Base-by-base conservation (phyloP, 2,329 filamentous ascomycete genomes). In the Hypoxylon sp. region DNA sequence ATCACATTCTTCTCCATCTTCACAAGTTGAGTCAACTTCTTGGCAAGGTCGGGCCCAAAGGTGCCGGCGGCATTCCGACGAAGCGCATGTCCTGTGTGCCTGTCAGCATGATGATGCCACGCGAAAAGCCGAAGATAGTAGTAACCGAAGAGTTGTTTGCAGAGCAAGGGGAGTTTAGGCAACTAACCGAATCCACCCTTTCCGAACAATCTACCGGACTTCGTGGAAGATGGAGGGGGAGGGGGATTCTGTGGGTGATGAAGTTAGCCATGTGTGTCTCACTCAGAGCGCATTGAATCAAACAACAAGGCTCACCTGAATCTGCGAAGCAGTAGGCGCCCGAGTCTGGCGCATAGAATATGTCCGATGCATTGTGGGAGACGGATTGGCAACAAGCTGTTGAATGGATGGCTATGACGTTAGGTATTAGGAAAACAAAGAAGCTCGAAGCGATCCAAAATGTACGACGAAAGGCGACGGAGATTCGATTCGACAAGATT, bases 1-100 rank as follows among this genome's bases (percentile, higher is more conserved):
- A 99, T 99, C 49, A 97, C 90, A 71, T 99, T 97, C 86, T 99
- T 99, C 79, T 99, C 94, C 94, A 99, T 99, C 84, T 99, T 99
- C 59, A 99, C 94, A 43, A 99, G 84, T 78, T 96, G 90, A 29
- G 92, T 91, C 57, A 99, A 87, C 83, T 99, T 99, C 83, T 96
- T 97, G 51, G 94, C 89, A 51, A 99, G 86, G 67, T 99, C 94
- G 50, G 92, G 83, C 58, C 84, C 83, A 61, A 91, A 91, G 64
- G 88, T 87, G 62, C 89, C 89, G 59, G 89, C 88, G 31, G 87
- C 82, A 68, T 88, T 87, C 69, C 85, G 82, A 65, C 89, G 83
- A 70, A 91, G 83, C 56, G 82, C 81, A 82, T 87, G 84, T 57
- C 82, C 81, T 83, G 13, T 12, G 17, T 17, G 12, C 11, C 37